A percentile compares a stretch with the other conserved stretches of the same genome.
phyloP scores from a whole-genome alignment of 805 yeast genomes.

The Kuraishia ogatae region DNA sequence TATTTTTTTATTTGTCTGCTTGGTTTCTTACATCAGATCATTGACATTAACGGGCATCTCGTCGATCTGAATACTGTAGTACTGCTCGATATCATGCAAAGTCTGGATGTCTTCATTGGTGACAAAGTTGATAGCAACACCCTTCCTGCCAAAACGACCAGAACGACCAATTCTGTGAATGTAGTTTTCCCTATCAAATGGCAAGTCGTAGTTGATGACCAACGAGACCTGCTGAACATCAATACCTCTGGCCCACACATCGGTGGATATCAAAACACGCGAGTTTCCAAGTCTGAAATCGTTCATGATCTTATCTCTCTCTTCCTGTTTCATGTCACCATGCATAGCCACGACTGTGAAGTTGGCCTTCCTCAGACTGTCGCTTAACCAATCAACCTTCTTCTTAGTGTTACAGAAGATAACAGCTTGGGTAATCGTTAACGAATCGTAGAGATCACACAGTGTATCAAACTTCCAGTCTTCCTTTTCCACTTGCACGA shows the following conservation, averaged over 20 bases:
- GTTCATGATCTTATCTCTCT: constrained; percentile 90
- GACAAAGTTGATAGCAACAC: constrained; percentile 92
- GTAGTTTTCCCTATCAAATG: constrained; percentile 85
- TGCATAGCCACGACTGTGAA: constrained; percentile 94
- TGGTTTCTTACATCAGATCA: constrained; percentile 10
- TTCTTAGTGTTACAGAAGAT: constrained; percentile 95
- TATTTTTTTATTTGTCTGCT: too few relatives aligned
- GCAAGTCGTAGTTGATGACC: constrained; percentile 91
- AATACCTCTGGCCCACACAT: constrained; percentile 95
- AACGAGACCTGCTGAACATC: constrained; percentile 96
- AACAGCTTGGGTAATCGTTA: constrained; percentile 95
- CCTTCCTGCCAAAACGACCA: constrained; percentile 98
- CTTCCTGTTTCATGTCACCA: constrained; percentile 91
- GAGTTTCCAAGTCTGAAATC: constrained; percentile 94
- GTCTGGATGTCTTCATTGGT: constrained; percentile 69
- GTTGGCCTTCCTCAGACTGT: constrained; percentile 63
- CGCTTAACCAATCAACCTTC: constrained; percentile 85
- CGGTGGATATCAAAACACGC: constrained; percentile 87
- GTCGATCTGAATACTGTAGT: constrained; percentile 81
- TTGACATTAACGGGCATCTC: constrained; percentile 79
- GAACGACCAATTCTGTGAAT: constrained; percentile 98
- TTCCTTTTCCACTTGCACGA: constrained; percentile 85
- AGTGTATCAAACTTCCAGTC: constrained; percentile 92
- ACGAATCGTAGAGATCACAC: constrained; percentile 90
- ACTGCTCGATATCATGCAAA: constrained; percentile 81